These are phyloP conservation scores for Nannizziopsis barbatae DNA, from an alignment of 2,329 filamentous ascomycete species.

Conservation along the genomic window DNA sequence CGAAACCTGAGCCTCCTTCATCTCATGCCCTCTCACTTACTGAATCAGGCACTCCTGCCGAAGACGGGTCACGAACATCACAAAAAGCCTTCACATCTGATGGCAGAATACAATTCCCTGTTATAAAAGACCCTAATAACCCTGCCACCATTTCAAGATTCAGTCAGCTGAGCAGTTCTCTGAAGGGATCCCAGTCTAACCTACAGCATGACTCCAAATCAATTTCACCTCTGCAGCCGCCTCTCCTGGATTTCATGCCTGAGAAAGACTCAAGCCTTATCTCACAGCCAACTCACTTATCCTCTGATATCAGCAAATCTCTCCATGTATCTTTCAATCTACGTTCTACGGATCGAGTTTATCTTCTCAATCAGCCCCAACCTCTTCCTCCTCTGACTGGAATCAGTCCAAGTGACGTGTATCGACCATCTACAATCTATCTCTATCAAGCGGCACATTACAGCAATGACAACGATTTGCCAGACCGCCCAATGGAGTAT, in stretches of 20 bases:
- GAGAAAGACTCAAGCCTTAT: background rate
- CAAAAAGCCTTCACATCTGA: constrained; percentile 24
- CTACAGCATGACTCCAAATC: constrained; percentile 6
- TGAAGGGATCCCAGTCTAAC: constrained; percentile 33
- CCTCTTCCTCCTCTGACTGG: constrained; percentile 38
- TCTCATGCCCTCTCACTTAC: background rate
- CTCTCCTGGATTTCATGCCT: background rate
- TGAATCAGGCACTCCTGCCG: constrained; percentile 1
- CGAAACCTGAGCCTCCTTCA: background rate
- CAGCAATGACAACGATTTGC: constrained; percentile 71
- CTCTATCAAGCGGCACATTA: constrained; percentile 85
- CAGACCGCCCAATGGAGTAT: constrained; percentile 65
- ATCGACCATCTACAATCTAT: constrained; percentile 60
- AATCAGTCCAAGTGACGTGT: constrained; percentile 45
- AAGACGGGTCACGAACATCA: constrained; percentile 19
- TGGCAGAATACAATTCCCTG: constrained; percentile 51
- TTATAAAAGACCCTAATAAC: constrained; percentile 66
- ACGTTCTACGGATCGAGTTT: constrained; percentile 16
- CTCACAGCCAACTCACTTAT: constrained; percentile 10
- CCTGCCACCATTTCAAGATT: constrained; percentile 51
- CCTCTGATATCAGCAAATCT: constrained; percentile 16
- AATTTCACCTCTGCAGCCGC: background rate
- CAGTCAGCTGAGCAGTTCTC: constrained; percentile 53
- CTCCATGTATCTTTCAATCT: constrained; percentile 26
- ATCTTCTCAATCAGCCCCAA: constrained; percentile 19